Base-by-base conservation (phyloP, 345 rosid genomes). In the Boechera retrofracta region DNA sequence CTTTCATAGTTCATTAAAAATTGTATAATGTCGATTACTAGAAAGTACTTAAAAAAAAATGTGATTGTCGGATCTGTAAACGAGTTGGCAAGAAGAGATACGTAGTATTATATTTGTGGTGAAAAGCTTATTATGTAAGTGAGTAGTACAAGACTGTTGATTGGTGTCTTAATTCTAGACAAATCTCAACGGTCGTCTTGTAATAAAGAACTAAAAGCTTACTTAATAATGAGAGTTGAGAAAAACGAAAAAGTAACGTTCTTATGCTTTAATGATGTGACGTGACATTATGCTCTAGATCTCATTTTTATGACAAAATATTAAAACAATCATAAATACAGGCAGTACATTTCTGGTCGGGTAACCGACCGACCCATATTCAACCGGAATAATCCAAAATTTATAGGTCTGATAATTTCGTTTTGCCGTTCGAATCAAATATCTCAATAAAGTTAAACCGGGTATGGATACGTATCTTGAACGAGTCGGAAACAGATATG, bases 111-210 rank as follows among this genome's bases (percentile, higher is more conserved):
- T 54, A 21, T 21, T 21, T 21, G 64, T 64, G 11, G 42, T 53
- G 61, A 53, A 39, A 73, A 64, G 32, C 55, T 64, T 29, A 18
- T 64, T 29, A 18, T 10, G 33, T 39, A 51, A 52, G 6, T 41
- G 3, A 45, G 5, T 6, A 18, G 26, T 31, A 69, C 21, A 39
- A 60, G 38, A 68, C 62, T 33, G 57, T 8, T 33, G 56, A 70
- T 36, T 54, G n/a, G 71, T 63, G 54, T 54, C 26, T 33, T 72
- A 72, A 65, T 58, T 65, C 63, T 65, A 49, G 41, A 78, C 81
- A 78, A 72, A 66, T 66, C 77, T 66, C 77, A 78, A 78, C 81
- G 81, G 81, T 78, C 81, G 12, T 66, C 61, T 78, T 58, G 69
- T 65, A 78, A 65, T 78, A 78, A 72, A 78, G 49, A 65, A 72